Conservation (phyloP, 768 basidiomycete genomes). For the Auricularia heimuer region DNA sequence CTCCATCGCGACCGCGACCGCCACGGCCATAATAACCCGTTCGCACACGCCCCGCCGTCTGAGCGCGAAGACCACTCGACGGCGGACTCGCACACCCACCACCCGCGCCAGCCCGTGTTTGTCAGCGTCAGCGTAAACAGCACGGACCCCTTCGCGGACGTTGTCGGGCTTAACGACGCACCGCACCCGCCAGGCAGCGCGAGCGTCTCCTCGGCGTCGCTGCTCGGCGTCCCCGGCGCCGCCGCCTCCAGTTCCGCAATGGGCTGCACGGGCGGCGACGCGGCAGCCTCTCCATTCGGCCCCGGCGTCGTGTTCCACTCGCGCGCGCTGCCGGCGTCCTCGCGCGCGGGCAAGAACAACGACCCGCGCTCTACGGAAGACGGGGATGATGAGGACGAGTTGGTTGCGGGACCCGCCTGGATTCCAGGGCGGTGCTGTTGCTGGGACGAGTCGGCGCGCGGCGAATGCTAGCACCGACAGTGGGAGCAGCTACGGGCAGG, state of each 20-base stretch:
- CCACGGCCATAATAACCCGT: no score
- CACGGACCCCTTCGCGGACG: background rate
- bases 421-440: background rate
- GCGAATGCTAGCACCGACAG: background rate
- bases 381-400: background rate
- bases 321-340: constrained; percentile 32
- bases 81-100: background rate
- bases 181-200: background rate
- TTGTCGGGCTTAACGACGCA: background rate
- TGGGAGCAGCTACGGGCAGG: background rate
- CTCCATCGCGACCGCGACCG: background rate
- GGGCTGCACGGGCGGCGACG: background rate
- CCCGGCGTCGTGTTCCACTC: constrained; percentile 51
- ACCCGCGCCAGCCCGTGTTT: background rate
- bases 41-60: background rate
- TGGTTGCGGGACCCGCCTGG: background rate
- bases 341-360: background rate
- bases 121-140: background rate
- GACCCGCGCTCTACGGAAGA: constrained; percentile 9
- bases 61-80: background rate
- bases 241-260: background rate
- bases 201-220: background rate
- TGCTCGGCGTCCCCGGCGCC: background rate
- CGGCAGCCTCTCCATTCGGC: constrained; percentile 46
- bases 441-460: background rate